Percentiles rank a stretch among this genome's conserved stretches.
Conservation (phyloP, 139 green algal genomes). For the Micractinium conductrix region DNA sequence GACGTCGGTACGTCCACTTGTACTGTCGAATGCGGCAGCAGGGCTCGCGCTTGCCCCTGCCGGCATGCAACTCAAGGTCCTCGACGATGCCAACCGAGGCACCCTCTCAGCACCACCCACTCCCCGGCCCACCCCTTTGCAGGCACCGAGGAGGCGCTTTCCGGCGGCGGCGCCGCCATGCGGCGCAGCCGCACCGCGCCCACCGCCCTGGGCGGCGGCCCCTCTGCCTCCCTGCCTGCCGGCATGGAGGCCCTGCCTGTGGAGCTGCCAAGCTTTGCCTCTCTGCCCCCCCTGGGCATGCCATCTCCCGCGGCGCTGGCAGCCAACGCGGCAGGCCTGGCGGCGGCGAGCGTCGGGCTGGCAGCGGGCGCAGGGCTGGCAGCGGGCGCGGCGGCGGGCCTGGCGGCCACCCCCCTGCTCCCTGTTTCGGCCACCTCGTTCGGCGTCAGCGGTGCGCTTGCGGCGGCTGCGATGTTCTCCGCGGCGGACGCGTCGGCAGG, state of each 20-base stretch:
- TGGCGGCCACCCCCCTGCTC: background rate
- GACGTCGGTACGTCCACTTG: no score
- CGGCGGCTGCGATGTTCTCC: background rate
- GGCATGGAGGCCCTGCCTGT: background rate
- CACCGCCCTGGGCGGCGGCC: background rate
- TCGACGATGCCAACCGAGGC: no score
- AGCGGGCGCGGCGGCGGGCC: no score
- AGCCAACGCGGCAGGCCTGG: no score
- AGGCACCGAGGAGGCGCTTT: background rate
- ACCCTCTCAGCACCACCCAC: no score
- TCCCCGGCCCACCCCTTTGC: background rate
- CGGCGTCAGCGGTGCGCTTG: background rate
- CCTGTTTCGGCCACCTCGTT: background rate
- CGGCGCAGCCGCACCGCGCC: conserved; percentile 17
- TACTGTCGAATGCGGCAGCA: no score
- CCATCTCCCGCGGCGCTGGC: no score
- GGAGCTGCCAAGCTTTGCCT: background rate
- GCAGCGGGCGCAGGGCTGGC: background rate
- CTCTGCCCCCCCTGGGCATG: background rate
- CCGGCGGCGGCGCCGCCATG: background rate
- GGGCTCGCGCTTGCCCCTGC: no score
- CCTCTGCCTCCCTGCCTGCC: background rate
- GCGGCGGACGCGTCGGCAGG: background rate
- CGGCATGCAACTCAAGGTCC: no score
- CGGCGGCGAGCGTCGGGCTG: no score